Conservation (phyloP, 1,284 basidiomycete genomes). For the Cutaneotrichosporon sp. region DNA sequence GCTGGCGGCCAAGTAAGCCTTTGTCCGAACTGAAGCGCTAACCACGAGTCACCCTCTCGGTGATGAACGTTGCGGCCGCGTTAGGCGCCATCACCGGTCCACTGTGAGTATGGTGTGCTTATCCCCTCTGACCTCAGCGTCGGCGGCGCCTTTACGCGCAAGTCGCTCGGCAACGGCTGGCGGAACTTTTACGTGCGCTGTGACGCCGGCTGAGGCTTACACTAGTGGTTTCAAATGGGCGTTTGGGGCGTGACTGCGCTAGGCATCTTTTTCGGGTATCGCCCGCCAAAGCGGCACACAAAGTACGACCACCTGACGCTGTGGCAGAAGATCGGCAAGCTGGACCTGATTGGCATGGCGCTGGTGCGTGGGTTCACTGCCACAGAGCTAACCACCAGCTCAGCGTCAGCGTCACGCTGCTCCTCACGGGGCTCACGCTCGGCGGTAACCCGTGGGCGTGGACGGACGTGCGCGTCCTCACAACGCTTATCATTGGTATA, state of each 20-base stretch:
- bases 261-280: slow-evolving; percentile 5
- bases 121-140: neutral
- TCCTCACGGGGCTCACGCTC: slow-evolving; percentile 4
- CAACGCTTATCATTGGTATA: slow-evolving; percentile 7
- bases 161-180: slow-evolving; percentile 1
- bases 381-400: slow-evolving; percentile 1
- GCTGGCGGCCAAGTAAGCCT: slow-evolving; percentile 2
- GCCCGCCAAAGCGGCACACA: slow-evolving; percentile 15
- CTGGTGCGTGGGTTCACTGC: slow-evolving; percentile 7
- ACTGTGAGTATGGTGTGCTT: neutral
- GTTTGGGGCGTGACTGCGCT: slow-evolving; percentile 6
- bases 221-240: slow-evolving; percentile 13
- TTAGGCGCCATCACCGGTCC: neutral
- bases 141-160: neutral
- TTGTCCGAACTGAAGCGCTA: neutral
- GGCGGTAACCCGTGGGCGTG: slow-evolving; percentile 14
- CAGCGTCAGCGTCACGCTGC: neutral
- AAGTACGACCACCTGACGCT: slow-evolving; percentile 8
- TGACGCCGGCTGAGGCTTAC: neutral
- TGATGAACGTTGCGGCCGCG: slow-evolving; percentile 7
- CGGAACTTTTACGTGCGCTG: slow-evolving; percentile 9
- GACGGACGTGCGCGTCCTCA: slow-evolving; percentile 4
- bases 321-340: slow-evolving; percentile 2
- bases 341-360: slow-evolving; percentile 7
- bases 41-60: neutral